A percentile compares a stretch with the other conserved stretches of the same genome.
These are phyloP conservation scores for Emergomyces pasteurianus DNA, from an alignment of 2,329 filamentous ascomycete species.

Conservation along the genomic window DNA sequence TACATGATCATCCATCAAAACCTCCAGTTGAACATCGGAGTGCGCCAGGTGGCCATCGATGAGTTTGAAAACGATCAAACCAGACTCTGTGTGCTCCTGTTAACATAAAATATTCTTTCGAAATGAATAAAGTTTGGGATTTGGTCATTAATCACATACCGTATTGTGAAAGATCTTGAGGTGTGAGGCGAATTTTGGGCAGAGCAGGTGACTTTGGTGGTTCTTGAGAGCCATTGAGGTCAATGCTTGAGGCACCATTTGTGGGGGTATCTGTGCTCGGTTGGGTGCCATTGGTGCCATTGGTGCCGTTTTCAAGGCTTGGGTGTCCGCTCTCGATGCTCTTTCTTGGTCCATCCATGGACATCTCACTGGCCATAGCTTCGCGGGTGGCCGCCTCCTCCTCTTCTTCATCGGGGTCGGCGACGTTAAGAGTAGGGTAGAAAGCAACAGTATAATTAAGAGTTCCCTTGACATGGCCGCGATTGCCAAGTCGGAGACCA, in stretches of 20 bases:
- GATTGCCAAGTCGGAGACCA: conserved; percentile 61
- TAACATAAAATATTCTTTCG: conserved; percentile 17
- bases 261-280: conserved; percentile 14
- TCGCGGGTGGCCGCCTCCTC: conserved; percentile 28
- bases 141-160: conserved; percentile 34
- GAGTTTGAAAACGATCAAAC: conserved; percentile 86
- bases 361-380: conserved; percentile 14
- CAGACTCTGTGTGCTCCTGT: conserved; percentile 52
- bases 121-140: neutral
- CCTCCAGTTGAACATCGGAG: conserved; percentile 65
- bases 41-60: conserved; percentile 77
- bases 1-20: conserved; percentile 87
- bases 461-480: conserved; percentile 62
- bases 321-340: conserved; percentile 6
- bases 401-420: conserved; percentile 64
- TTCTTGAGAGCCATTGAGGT: conserved; percentile 35
- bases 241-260: conserved; percentile 22
- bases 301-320: conserved; percentile 2
- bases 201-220: conserved; percentile 28
- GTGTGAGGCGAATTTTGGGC: conserved; percentile 65
- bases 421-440: conserved; percentile 76
- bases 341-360: conserved; percentile 15
- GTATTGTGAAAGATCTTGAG: conserved; percentile 70
- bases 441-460: conserved; percentile 78
- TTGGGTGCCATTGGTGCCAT: conserved; percentile 14